Base-by-base conservation (phyloP, 176 grass and related monocot genomes). In the Rhynchospora pubera region DNA sequence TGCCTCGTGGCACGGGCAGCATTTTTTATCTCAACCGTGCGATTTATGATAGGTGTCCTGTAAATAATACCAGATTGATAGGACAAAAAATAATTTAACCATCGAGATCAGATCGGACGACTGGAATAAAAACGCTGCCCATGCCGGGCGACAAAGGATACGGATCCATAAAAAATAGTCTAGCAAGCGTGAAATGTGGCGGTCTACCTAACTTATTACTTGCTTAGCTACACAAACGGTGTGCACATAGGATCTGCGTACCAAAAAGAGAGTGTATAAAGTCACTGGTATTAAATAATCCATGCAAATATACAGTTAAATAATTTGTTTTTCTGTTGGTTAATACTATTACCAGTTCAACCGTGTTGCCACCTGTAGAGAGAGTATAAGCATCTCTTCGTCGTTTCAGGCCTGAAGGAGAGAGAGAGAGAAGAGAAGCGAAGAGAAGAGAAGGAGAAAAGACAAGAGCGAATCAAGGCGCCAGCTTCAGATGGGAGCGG, bases 401-500 rank as follows among this genome's bases (percentile, higher is more conserved):
- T 6, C 44, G 10, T 46, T 62, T 46, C 52, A 19, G 14, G 23
- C 13, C 32, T 55, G 47, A 62, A 80, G 56, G 68, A 72, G 19
- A 42, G 21, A 26, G 5, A 62, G 43, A 46, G 7, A 62, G 9
- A 62, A 39, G 1, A 46, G 62, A 80, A 21, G 19, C 50, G 80
- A 67, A 84, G 15, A 61, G 44, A 53, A 15, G n/a, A 53, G 61
- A 28, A 69, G 44, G 30, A 15, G n/a, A 53, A 43, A 28, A 69
- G 59, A 83, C 23, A 26, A 62, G 1, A 68, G 28, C 46, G 39
- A 11, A 11, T 51, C 64, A 63, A 64, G 65, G 59, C 10, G 43
- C 19, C 10, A 21, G 42, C 30, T 7, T 10, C 19, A 82, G 58
- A 86, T 85, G 88, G 92, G 86, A 62, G 79, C 84, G 5, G 79